Conservation (phyloP, 306 rosid genomes). For the Ziziphus jujuba region DNA sequence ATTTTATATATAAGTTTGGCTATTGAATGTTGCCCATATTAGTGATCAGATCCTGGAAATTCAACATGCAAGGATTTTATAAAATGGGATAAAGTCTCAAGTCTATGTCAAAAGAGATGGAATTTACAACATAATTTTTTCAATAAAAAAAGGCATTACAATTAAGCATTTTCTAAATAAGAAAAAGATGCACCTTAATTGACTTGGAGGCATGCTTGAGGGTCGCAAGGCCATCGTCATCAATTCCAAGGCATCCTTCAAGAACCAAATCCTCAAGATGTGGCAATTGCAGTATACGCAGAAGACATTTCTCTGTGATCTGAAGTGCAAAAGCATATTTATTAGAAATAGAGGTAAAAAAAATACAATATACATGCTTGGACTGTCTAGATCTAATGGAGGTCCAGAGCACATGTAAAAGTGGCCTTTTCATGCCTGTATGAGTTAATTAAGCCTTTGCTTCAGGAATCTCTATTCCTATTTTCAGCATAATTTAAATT, state of each 20-base stretch:
- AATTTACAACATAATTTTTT: not conserved
- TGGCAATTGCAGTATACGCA: constrained; percentile 32
- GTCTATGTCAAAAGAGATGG: not conserved
- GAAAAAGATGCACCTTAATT: constrained; percentile 33
- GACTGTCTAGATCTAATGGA: not conserved
- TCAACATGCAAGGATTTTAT: not conserved
- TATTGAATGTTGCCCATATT: constrained; percentile 3
- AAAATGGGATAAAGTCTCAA: not conserved
- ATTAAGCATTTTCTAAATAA: not conserved
- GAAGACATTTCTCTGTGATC: constrained; percentile 53
- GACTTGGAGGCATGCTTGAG: constrained; percentile 27
- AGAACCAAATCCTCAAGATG: constrained; percentile 48
- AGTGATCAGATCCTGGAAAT: not conserved
- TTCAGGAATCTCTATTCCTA: not conserved
- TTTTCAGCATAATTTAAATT: not conserved
- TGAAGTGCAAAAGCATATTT: constrained; percentile 9
- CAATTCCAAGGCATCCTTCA: constrained; percentile 53
- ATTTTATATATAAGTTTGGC: not conserved
- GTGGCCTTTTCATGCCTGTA: not conserved
- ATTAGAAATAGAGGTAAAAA: too few relatives aligned
- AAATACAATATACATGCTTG: not conserved
- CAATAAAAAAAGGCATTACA: not conserved
- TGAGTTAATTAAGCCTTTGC: not conserved
- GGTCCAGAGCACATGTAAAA: not conserved
- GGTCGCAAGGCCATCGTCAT: constrained; percentile 39